phyloP scores from a whole-genome alignment of 148 eudicot species.

The Spergularia bocconei region DNA sequence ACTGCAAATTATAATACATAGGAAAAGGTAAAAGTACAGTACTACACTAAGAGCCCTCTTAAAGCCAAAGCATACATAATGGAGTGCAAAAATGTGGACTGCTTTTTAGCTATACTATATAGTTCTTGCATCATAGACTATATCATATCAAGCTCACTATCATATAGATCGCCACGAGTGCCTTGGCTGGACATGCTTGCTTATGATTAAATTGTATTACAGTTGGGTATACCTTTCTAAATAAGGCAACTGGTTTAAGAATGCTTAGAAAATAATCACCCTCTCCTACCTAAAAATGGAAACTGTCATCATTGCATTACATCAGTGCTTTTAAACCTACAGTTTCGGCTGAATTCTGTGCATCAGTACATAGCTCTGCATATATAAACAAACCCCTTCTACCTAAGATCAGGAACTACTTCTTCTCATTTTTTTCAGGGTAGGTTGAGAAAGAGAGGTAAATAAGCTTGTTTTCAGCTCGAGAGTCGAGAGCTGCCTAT shows the following conservation, averaged over 20 bases:
- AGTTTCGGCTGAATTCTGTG: background rate
- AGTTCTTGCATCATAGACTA: background rate
- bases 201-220: background rate
- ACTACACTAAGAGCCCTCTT: background rate
- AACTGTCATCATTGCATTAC: conserved; percentile 8
- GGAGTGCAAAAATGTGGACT: background rate
- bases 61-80: conserved; percentile 7
- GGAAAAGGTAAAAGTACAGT: background rate
- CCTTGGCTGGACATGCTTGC: background rate
- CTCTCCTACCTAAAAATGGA: conserved; percentile 14
- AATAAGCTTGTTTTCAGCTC: background rate
- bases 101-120: background rate
- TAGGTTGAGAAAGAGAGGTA: conserved; percentile 14
- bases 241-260: background rate
- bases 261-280: conserved; percentile 13
- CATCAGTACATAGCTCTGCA: background rate
- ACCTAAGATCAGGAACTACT: background rate
- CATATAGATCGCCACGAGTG: background rate
- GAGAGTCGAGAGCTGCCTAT: background rate
- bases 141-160: background rate
- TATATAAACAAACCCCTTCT: conserved; percentile 16
- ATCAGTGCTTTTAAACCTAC: background rate
- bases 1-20: background rate
- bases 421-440: background rate
- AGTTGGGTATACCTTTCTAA: conserved; percentile 15